Evolutionary conservation across 208 protist genomes (phyloP), one percentile per base, ranked within the genome.

Genomic region (Herpetomonas tarakana): DNA sequence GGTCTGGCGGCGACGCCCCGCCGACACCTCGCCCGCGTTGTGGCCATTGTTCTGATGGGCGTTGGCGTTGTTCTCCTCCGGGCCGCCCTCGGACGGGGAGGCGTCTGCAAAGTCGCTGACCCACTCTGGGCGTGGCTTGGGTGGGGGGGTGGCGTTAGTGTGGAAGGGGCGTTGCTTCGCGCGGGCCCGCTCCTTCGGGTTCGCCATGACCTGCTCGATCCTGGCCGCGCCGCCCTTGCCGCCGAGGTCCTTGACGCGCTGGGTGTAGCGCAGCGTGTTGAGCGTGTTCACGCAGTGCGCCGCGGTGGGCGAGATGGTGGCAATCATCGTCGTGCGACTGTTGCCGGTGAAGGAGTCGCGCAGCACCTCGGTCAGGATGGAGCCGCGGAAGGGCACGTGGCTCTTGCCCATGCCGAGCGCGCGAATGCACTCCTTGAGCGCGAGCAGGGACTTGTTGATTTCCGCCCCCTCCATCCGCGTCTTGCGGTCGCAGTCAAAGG

Each of bases 361-460:
- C 41, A 98, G 73, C 25, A 98, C 92, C 65, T 98, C 89, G 0
- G 99, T 99, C 16, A 99, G 73, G 49, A 98, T 99, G 16, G 90
- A 98, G 14, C 97, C 95, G 35, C 99, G 87, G 75, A 99, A 99
- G 1, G 98, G 98, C 18, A 98, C 86, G 80, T 99, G 98, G 53
- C 83, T 97, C 58, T 97, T 88, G 31, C 90, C 81, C 73, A 93
- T 80, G 56, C 98, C 96, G 3, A 99, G 77, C 11, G 98, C 92
- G 2, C 97, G 83, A 52, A 99, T 99, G 77, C 98, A 99, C 71
- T 99, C 98, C 69, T 99, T 99, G 12, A 99, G 81, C 2, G 98
- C 98, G 19, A 99, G 87, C 31, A 99, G 81, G 26, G 91, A 98
- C 76, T 99, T 99, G 79, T 99, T 99, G 78, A 99, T 99, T 58